These are phyloP conservation scores for Fusarium sp. DNA, from an alignment of 2,329 filamentous ascomycete species.

Conservation along the genomic window DNA sequence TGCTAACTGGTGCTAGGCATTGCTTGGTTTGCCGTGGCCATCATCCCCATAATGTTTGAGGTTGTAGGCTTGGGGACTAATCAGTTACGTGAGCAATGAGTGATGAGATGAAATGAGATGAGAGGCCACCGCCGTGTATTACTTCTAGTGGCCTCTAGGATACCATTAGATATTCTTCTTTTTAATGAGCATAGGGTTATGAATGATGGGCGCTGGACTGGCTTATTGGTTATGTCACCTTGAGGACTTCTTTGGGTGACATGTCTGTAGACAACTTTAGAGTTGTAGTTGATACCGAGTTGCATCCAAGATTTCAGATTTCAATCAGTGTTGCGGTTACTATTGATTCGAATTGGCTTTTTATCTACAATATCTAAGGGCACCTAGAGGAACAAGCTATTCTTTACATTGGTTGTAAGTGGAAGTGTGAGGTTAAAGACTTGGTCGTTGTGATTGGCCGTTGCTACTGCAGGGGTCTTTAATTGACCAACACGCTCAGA, in stretches of 20 bases:
- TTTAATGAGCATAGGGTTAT: constrained; percentile 43
- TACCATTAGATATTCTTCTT: constrained; percentile 36
- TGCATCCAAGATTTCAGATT: background rate
- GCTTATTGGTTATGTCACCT: constrained; percentile 16
- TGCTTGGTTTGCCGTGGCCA: constrained; percentile 81
- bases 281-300: constrained; percentile 17
- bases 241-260: constrained; percentile 9
- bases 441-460: constrained; percentile 23
- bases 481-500: constrained; percentile 49
- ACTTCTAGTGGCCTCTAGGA: constrained; percentile 19
- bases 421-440: background rate
- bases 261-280: constrained; percentile 21
- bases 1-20: constrained; percentile 70
- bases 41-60: constrained; percentile 80
- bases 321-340: too few species aligned
- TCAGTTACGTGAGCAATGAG: constrained; percentile 47
- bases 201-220: constrained; percentile 38
- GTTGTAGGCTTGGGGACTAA: constrained; percentile 64
- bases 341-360: background rate
- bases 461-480: constrained; percentile 36
- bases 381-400: background rate
- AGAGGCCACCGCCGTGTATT: constrained; percentile 1
- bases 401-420: background rate
- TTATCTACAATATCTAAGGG: too few species aligned
- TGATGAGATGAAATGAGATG: constrained; percentile 31